Evolutionary conservation across 2,329 filamentous ascomycete species (phyloP).

Genomic region (Neofusicoccum kwambonambiense): DNA sequence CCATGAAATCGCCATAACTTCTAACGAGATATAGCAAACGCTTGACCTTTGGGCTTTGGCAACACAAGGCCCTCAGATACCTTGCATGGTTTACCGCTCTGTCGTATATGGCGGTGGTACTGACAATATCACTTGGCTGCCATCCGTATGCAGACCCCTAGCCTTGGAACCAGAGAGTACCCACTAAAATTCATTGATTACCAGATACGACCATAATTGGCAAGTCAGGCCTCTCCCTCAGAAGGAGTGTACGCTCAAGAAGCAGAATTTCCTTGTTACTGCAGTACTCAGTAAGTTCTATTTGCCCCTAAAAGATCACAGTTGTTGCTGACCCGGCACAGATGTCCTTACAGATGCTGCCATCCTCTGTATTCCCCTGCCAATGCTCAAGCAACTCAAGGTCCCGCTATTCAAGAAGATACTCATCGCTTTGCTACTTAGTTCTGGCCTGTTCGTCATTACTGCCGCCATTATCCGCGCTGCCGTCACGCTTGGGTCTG

Average conservation of each 20-base stretch:
- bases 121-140: constrained; percentile 33
- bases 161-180: neutral
- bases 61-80: constrained; percentile 32
- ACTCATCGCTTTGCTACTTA: constrained; percentile 32
- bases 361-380: constrained; percentile 34
- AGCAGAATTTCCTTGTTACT: constrained; percentile 32
- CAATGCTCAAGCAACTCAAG: constrained; percentile 34
- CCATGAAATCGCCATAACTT: constrained; percentile 9
- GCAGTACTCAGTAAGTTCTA: constrained; percentile 25
- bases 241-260: constrained; percentile 29
- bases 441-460: constrained; percentile 38
- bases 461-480: constrained; percentile 35
- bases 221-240: constrained; percentile 29
- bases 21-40: constrained; percentile 25
- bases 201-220: constrained; percentile 28
- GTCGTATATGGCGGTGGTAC: constrained; percentile 33
- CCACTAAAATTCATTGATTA: neutral
- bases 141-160: constrained; percentile 20
- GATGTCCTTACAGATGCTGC: constrained; percentile 34
- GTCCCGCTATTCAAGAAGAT: constrained; percentile 33
- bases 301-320: neutral
- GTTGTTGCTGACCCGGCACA: neutral
- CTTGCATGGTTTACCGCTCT: constrained; percentile 27
- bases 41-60: constrained; percentile 33
- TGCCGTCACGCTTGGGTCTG: constrained; percentile 29